Base-by-base conservation (phyloP, 352 stramenopile genomes). In the Phytophthora aleatoria region DNA sequence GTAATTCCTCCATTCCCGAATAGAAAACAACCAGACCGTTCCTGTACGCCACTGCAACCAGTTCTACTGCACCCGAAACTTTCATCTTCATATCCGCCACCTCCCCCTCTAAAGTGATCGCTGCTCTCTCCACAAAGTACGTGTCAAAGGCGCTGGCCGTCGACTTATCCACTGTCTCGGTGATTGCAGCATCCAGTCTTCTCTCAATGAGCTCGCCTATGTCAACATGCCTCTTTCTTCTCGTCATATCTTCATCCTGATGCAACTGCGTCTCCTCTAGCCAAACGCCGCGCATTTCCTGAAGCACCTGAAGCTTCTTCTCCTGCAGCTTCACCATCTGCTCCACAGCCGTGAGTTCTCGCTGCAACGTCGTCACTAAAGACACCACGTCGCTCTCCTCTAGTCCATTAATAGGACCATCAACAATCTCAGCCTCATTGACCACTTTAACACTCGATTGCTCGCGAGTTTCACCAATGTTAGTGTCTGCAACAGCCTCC, bases 21-120 rank as follows among this genome's bases (percentile, higher is more conserved):
- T 72, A 74, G 33, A 89, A 74, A n/a, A 59, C 52, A 1, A 89
- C 60, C 0, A 35, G 2, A 1, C 79, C 78, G 28, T 35, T 57
- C 1, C 7, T 45, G 16, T 68, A 66, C 0, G 69, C 79, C 0
- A 89, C 20, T 3, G 71, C 76, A 20, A 83, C 33, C 5, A 91
- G 48, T 10, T 89, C 79, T 9, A 61, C 42, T 9, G 59, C 48
- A 15, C 60, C 67, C 2, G 51, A 15, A 26, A 13, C 16, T 2
- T 55, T 64, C 5, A 91, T 79, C 38, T 78, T 74, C 38, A 91
- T 57, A 24, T 78, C 77, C 0, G 65, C 74, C 9, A 87, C 58
- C 3, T 51, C 28, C 2, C 57, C 47, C 3, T 49, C 27, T 12
- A 67, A 15, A 12, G 12, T 0, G 15, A 78, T 45, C 7, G 45